Evolutionary conservation across 139 green algal species (phyloP).

Genomic region (Haematococcus sp.): DNA sequence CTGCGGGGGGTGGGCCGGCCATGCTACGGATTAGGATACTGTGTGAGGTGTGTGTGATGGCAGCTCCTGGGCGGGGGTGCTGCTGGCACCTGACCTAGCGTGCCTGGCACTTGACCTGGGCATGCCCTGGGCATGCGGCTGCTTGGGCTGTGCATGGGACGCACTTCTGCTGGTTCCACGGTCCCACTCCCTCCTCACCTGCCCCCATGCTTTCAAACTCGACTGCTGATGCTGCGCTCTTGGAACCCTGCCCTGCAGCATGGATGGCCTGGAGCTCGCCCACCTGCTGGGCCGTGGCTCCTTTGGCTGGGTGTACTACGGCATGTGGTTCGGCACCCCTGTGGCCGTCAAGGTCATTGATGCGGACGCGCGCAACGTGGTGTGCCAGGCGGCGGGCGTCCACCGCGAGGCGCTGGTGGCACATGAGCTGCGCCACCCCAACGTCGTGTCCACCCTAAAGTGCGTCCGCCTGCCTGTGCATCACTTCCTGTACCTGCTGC

Average conservation of each 20-base stretch:
- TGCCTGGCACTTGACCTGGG: no score
- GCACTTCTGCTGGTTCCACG: no score
- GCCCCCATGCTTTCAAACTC: no score
- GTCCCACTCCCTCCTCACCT: no score
- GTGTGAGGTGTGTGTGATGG: no score
- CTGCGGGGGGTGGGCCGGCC: no score
- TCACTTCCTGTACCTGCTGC: no score
- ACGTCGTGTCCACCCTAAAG: conserved; percentile 45
- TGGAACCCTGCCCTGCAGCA: background rate
- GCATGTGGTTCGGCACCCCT: conserved; percentile 3
- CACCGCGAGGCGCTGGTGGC: conserved; percentile 28
- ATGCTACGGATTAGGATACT: no score
- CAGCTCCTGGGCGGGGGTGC: no score
- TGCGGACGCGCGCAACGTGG: conserved; percentile 15
- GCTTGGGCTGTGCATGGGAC: no score
- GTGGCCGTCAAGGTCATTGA: conserved; percentile 48
- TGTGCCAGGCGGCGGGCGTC: background rate
- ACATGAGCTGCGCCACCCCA: conserved; percentile 36
- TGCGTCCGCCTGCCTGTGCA: conserved; percentile 5
- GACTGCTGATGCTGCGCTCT: background rate
- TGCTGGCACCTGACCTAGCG: no score
- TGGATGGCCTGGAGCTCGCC: conserved; percentile 35
- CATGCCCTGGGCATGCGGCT: no score
- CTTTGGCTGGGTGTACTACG: conserved; percentile 47
- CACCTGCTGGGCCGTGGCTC: conserved; percentile 44